Evolutionary conservation across 1,284 basidiomycete genomes (phyloP).

Genomic region (Tetrapyrgos nigripes): DNA sequence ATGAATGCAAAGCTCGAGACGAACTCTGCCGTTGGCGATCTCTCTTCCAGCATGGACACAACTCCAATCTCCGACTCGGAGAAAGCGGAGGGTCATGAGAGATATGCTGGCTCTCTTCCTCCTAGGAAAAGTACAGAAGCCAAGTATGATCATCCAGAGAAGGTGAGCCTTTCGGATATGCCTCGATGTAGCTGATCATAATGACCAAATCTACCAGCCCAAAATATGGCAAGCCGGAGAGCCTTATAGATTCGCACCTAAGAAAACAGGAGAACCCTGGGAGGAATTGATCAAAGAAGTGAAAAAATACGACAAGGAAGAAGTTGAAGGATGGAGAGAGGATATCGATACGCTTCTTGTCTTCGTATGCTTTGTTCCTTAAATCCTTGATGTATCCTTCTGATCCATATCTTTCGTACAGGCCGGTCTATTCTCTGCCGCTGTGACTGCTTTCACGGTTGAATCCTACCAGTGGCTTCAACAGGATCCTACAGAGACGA

Average conservation of each 20-base stretch:
- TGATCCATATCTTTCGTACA: slow-evolving; percentile 3
- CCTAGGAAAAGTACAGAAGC: neutral
- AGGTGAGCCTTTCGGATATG: neutral
- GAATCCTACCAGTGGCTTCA: slow-evolving; percentile 21
- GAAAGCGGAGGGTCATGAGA: too few species aligned
- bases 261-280: slow-evolving; percentile 8
- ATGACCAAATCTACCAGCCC: neutral
- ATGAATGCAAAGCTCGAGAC: too few species aligned
- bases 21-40: too few species aligned
- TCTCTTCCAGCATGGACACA: too few species aligned
- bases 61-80: too few species aligned
- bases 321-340: slow-evolving; percentile 8
- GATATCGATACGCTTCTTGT: slow-evolving; percentile 15
- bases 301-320: slow-evolving; percentile 5
- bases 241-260: neutral
- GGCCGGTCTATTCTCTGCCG: slow-evolving; percentile 27
- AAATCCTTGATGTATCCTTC: neutral
- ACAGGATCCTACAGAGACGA: slow-evolving; percentile 11
- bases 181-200: neutral
- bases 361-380: neutral
- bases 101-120: too few species aligned
- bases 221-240: neutral
- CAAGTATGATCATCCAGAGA: neutral
- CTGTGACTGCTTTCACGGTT: slow-evolving; percentile 24
- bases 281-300: slow-evolving; percentile 4